A percentile compares a stretch with the other conserved stretches of the same genome.
phyloP scores from a whole-genome alignment of 2,329 filamentous ascomycete species.

The Pestalotiopsis sp. region DNA sequence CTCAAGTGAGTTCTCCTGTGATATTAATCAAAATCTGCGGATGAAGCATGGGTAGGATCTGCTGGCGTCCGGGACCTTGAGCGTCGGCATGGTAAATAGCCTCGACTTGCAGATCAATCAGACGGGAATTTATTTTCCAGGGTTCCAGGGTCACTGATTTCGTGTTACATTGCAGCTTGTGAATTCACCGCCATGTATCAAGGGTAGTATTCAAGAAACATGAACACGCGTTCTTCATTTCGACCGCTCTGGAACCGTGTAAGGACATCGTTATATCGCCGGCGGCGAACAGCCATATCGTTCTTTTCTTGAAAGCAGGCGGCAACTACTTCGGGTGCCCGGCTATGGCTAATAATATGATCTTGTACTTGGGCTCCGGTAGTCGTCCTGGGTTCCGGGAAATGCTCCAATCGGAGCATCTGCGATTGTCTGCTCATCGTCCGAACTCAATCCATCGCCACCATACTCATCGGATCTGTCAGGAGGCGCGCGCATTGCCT shows the following conservation, averaged over 20 bases:
- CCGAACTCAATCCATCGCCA: constrained; percentile 43
- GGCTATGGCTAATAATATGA: constrained; percentile 30
- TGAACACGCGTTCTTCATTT: constrained; percentile 3
- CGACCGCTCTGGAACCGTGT: neutral
- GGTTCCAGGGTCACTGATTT: neutral
- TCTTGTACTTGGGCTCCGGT: constrained; percentile 28
- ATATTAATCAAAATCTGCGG: neutral
- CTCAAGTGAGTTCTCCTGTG: neutral
- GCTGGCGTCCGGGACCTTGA: neutral
- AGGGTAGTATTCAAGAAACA: neutral
- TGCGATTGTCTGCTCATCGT: constrained; percentile 38
- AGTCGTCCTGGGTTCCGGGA: constrained; percentile 28
- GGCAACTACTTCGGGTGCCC: neutral
- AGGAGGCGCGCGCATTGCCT: constrained; percentile 59
- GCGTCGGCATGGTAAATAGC: neutral
- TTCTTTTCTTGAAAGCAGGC: neutral
- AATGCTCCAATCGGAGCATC: constrained; percentile 30
- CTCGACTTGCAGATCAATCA: neutral
- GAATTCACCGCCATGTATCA: neutral
- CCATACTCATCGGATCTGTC: constrained; percentile 46
- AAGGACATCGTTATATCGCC: neutral
- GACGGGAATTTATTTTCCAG: neutral
- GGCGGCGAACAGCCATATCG: neutral
- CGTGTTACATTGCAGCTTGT: neutral
- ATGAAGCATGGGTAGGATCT: neutral